Evolutionary conservation across 2,329 filamentous ascomycete genomes (phyloP), one percentile per base, ranked within the genome.

Genomic region (Xylariales sp.): DNA sequence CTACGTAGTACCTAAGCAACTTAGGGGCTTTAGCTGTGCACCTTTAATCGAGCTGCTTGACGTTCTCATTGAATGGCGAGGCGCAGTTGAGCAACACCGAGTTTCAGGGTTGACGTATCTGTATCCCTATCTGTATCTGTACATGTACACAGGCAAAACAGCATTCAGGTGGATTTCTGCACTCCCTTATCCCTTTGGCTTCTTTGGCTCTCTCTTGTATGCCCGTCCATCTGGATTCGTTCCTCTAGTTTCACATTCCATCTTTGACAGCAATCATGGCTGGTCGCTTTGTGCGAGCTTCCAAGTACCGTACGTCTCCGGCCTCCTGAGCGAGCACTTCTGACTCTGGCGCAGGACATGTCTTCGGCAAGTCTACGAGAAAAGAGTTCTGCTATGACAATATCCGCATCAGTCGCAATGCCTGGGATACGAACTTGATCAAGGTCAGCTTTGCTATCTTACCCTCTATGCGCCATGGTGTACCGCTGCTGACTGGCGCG

Each of bases 371-470:
- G 70, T 73, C 88, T 49, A 94, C 90, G 52, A 84, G 88, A 69
- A 96, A 95, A 79, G 93, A 98, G 66, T 87, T 88, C 78, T 96
- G 90, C 75, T 98, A 97, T 71, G 93, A 98, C 68, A 97, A 97
- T 68, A 74, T 98, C 54, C 88, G 88, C 63, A 88, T 98, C 67
- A 96, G 89, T 60, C 88, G 86, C 68, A 98, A 98, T 82, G 93
- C 93, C 42, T 98, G 93, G 93, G 93, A 98, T 67, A 96, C 90
- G 59, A 98, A 98, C 71, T 73, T 98, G 60, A 79, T 97, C 70
- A 97, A 97, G 84, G 89, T 94, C 36, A 36, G 53, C 42, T 28
- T 33, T 36, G 27, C 22, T 20, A 16, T 14, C 8, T 4, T 31
- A 21, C 5, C 22, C 19, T 19, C 21, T 28, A 18, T 38, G 19